A percentile compares a stretch with the other conserved stretches of the same genome.
Evolutionary conservation across 2,329 filamentous ascomycete genomes (phyloP).

Genomic region (Fusarium sp.): DNA sequence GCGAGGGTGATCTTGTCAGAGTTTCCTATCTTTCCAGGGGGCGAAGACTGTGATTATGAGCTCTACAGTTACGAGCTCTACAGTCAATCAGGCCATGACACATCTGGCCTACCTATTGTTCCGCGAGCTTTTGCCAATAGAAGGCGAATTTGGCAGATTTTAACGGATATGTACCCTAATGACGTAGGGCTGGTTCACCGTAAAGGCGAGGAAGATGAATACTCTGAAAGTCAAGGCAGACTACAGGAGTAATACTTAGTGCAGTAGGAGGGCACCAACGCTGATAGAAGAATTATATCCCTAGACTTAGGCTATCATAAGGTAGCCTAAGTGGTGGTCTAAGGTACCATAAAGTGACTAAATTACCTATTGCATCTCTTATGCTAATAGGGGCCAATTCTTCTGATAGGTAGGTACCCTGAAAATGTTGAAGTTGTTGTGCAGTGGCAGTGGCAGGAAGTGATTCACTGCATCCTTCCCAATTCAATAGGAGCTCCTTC

Average conservation of each 20-base stretch:
- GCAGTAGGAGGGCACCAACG: no score
- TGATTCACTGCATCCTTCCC: background rate
- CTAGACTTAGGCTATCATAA: no score
- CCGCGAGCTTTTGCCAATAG: background rate
- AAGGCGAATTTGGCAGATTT: background rate
- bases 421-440: background rate
- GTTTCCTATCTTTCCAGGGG: background rate
- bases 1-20: background rate
- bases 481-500: background rate
- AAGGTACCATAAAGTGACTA: no score
- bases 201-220: background rate
- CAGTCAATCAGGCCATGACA: background rate
- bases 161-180: background rate
- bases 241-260: no score
- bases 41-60: no score
- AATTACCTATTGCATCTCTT: no score
- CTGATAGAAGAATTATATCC: no score
- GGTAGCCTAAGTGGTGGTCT: no score
- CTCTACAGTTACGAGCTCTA: no score
- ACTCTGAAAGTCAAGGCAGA: background rate
- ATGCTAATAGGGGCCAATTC: no score
- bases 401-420: no score
- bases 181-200: background rate
- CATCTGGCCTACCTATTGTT: background rate
- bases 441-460: conserved; percentile 1